Conservation (phyloP, 495 filamentous ascomycete genomes). For the Penicillium soppii region DNA sequence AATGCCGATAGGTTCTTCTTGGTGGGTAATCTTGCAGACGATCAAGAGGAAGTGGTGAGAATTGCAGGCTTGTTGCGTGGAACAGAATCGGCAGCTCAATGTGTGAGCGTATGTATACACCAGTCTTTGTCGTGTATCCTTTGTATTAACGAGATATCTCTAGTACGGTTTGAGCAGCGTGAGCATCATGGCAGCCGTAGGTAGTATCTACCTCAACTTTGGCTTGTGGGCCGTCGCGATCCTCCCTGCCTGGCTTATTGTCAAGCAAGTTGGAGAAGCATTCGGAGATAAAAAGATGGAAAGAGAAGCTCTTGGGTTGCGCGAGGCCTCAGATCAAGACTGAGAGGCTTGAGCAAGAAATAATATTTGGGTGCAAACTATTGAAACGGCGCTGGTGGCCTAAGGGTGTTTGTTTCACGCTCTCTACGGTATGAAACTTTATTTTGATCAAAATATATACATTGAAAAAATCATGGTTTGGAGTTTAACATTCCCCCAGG, state of each 20-base stretch:
- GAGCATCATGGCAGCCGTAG: constrained; percentile 56
- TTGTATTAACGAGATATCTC: constrained; percentile 3
- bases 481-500: not conserved
- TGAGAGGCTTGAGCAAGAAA: not conserved
- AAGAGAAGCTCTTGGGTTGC: constrained; percentile 23
- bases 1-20: constrained; percentile 54
- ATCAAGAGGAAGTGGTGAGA: constrained; percentile 58
- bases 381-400: no score
- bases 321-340: constrained; percentile 11
- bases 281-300: constrained; percentile 38
- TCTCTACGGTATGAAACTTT: no score
- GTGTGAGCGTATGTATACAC: constrained; percentile 46
- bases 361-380: not conserved
- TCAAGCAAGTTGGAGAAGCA: constrained; percentile 49
- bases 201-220: constrained; percentile 63
- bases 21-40: constrained; percentile 55
- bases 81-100: constrained; percentile 62
- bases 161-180: constrained; percentile 58
- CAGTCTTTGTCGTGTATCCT: not conserved
- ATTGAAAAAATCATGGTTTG: not conserved
- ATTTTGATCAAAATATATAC: constrained; percentile 2
- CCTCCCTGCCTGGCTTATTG: constrained; percentile 57
- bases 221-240: constrained; percentile 58
- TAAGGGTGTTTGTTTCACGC: not conserved
- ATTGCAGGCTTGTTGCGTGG: constrained; percentile 59